Evolutionary conservation across 192 early-diverging fungal genomes (phyloP), one percentile per base, ranked within the genome.

Genomic region (Linnemannia schmuckeri): DNA sequence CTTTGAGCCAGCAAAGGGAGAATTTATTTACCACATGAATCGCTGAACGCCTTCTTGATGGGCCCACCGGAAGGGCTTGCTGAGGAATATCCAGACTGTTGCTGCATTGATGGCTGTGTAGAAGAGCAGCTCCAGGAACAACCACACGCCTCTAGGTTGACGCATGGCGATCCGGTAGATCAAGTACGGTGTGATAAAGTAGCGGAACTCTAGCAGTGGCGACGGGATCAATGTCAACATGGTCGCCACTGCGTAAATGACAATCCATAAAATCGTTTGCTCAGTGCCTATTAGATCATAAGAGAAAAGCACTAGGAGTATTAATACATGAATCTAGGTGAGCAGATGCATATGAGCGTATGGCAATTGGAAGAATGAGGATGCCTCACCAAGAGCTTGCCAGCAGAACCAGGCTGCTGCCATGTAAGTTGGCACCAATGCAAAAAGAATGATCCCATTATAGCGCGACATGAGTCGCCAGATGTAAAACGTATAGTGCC

Each of bases 401-500:
- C 86, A 76, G 66, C 89, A 88, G 6, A 91, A 81, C 74, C 86
- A 91, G 3, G 74, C 61, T 30, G 91, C 83, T 40, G 89, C 70
- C 13, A 94, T 40, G 82, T 98, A 99, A 9, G 52, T 78, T 0
- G 97, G 96, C 0, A 95, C 87, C 9, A 95, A 77, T 0, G 88
- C 68, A 80, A 96, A 98, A 15, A 92, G 89, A 4, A 89, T 75
- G 1, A 70, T 70, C 77, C 88, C 79, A 70, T 95, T 91, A 18
- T 89, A 82, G 0, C 92, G 93, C 72, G 94, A 97, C 1, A 97
- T 52, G 70, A 95, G 91, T 80, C 94, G 96, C 96, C 97, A 99
- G 46, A 99, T 52, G 86, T 99, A 99, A 84, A 99, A 99, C 9
- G 96, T 93, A 77, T 96, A 98, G 90, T 99, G 98, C 42, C 98